A percentile compares a stretch with the other conserved stretches of the same genome.
These are phyloP conservation scores for Trichoderma reesei DNA, from an alignment of 495 filamentous ascomycete species.

Conservation along the genomic window DNA sequence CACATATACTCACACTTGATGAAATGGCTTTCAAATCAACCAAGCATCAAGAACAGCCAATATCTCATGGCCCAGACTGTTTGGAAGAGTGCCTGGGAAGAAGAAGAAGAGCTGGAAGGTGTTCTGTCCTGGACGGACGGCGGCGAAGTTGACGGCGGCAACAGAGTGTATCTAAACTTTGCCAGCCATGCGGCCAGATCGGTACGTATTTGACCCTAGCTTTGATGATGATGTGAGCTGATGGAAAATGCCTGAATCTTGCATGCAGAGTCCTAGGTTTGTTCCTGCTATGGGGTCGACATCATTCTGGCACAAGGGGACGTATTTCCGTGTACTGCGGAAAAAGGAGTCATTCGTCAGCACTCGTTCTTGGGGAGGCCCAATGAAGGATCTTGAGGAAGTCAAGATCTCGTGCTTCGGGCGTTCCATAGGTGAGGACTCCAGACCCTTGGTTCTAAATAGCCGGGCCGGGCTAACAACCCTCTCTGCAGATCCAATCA, in stretches of 20 bases:
- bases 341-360: constrained; percentile 26
- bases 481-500: constrained; percentile 44
- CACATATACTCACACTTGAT: constrained; percentile 53
- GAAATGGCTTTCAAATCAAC: constrained; percentile 49
- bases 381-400: constrained; percentile 30
- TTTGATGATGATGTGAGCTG: constrained; percentile 12
- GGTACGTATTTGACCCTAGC: constrained; percentile 13
- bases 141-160: neutral
- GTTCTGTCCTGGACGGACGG: constrained; percentile 7
- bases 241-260: constrained; percentile 3
- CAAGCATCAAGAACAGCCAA: constrained; percentile 41
- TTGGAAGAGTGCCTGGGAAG: constrained; percentile 41
- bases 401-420: constrained; percentile 34
- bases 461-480: neutral
- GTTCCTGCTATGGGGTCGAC: constrained; percentile 31
- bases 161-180: constrained; percentile 32
- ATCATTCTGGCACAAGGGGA: constrained; percentile 31
- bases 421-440: constrained; percentile 25
- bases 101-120: constrained; percentile 36
- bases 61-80: constrained; percentile 48
- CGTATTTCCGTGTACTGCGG: constrained; percentile 29
- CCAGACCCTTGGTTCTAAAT: neutral
- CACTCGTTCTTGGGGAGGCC: constrained; percentile 15
- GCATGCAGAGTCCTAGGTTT: constrained; percentile 24
- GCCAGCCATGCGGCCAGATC: constrained; percentile 31